These are phyloP conservation scores for Tetrastigma voinierianum DNA, from an alignment of 164 flowering plant species.

Conservation along the genomic window DNA sequence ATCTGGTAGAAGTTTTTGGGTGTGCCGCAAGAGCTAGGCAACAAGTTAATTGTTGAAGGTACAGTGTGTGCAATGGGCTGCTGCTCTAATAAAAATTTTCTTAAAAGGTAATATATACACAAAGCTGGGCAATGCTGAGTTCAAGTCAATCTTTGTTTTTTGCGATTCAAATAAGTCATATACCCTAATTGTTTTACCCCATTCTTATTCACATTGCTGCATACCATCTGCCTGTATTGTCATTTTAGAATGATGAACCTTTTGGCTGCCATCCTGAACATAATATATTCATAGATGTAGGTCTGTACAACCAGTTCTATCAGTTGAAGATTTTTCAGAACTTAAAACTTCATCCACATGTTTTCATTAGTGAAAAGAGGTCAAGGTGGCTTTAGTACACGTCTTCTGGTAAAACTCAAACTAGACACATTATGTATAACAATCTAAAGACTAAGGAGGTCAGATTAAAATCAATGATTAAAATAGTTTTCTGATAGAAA, in stretches of 20 bases:
- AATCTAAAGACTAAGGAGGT: too few relatives aligned
- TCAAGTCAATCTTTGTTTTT: neutral
- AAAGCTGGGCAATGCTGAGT: neutral
- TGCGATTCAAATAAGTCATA: neutral
- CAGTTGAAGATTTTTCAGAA: neutral
- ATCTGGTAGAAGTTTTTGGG: constrained; percentile 46
- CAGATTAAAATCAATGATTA: too few relatives aligned
- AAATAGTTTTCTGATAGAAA: too few relatives aligned
- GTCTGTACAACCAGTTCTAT: neutral
- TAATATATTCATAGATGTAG: neutral
- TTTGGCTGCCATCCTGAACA: neutral
- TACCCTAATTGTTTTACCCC: neutral
- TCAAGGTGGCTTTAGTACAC: neutral
- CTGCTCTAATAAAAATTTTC: neutral
- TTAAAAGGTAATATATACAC: neutral
- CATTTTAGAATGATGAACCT: neutral
- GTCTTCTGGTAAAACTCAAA: too few relatives aligned
- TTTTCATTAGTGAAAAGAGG: neutral
- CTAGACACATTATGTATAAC: too few relatives aligned
- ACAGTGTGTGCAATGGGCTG: constrained; percentile 24
- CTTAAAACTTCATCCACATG: neutral
- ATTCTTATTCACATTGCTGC: neutral
- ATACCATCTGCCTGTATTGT: neutral
- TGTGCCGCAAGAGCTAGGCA: constrained; percentile 70
- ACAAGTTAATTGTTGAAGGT: constrained; percentile 38